Percentiles rank a stretch among this genome's conserved stretches.
Conservation (phyloP, 495 filamentous ascomycete genomes). For the Hypoxylon perforatum region DNA sequence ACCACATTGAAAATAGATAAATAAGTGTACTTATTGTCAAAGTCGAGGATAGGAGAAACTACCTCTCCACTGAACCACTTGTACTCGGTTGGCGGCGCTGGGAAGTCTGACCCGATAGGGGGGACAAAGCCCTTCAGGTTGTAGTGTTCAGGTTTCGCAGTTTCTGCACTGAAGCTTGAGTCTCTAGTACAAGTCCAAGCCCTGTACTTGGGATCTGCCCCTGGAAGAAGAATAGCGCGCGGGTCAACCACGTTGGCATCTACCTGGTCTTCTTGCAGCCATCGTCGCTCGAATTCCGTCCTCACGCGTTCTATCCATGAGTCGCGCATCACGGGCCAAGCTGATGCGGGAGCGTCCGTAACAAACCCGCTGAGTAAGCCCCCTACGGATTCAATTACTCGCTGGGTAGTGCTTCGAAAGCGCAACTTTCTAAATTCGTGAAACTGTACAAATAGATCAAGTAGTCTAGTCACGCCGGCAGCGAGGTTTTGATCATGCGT, state of each 20-base stretch:
- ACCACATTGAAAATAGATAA: constrained; percentile 11
- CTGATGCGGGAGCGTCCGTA: neutral
- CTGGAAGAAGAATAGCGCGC: neutral
- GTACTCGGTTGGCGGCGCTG: constrained; percentile 7
- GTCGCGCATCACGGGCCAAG: neutral
- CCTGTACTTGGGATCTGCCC: neutral
- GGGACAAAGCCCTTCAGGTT: neutral
- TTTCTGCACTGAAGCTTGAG: neutral
- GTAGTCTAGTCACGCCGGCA: neutral
- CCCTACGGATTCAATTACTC: no score
- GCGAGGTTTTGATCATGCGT: neutral
- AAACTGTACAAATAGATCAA: constrained; percentile 10
- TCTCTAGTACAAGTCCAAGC: constrained; percentile 1
- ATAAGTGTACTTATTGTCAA: constrained; percentile 3
- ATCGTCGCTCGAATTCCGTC: neutral
- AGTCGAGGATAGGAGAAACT: constrained; percentile 31
- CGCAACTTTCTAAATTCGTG: constrained; percentile 1
- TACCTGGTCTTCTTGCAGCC: neutral
- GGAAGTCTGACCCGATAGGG: neutral
- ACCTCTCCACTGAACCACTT: constrained; percentile 33
- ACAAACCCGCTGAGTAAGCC: no score
- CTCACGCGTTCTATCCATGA: neutral
- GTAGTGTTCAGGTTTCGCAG: neutral
- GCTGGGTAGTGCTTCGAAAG: neutral
- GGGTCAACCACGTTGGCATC: neutral